Evolutionary conservation across 1,139 yeast species (phyloP), one percentile per base, ranked within the genome.

Genomic region (Nematodospora anomalae): DNA sequence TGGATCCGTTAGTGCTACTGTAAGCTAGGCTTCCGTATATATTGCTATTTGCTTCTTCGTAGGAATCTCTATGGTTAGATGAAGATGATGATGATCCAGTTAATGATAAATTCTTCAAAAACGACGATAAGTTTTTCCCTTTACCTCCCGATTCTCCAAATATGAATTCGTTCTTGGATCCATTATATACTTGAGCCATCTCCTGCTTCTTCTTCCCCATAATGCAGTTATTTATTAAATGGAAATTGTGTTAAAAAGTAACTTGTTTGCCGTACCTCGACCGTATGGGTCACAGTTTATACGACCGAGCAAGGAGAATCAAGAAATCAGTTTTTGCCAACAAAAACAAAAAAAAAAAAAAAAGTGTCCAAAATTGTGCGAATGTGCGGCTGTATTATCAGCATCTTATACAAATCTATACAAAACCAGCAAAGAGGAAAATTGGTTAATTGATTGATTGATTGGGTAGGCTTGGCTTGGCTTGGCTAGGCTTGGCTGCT

Each of bases 121-220:
- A 79, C 7, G 83, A 71, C 40, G 80, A 68, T 23, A 80, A 67
- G 28, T 80, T 74, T 41, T 79, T 79, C 3, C 87, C 87, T 37
- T 72, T 69, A 5, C 87, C 87, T 21, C 87, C 89, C 36, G 73
- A 70, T 49, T 80, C 86, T 24, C 82, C 83, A 48, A 81, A 81
- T 26, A 80, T 64, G 51, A 80, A 81, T 56, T 81, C 89, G 46
- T 76, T 78, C 45, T 56, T 60, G 39, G 67, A 43, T 35, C 56
- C 64, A 58, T 45, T 57, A 58, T 79, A 77, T 32, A 77, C 71
- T 60, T 78, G 83, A 16, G 79, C 72, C 83, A 78, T 78, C 53
- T 78, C 83, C 57, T 63, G 71, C 34, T 62, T 66, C 58, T 68
- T 69, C 56, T 67, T 69, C 36, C 71, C 71, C 74, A 68, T 69